phyloP scores from a whole-genome alignment of 352 stramenopile genomes.

The Detonula confervacea region DNA sequence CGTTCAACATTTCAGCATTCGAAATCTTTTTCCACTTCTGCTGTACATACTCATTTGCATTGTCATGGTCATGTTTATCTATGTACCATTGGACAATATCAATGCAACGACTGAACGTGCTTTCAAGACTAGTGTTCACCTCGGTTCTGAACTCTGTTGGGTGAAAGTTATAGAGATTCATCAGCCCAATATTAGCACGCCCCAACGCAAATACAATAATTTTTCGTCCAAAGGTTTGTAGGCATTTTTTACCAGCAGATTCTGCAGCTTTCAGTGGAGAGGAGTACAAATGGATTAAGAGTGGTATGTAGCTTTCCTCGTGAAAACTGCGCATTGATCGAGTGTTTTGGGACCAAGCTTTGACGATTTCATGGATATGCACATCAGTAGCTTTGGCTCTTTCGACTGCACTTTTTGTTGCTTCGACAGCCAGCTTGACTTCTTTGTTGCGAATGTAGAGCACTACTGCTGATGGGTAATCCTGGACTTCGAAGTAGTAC shows the following conservation, averaged over 20 bases:
- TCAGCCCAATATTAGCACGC: conserved; percentile 20
- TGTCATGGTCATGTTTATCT: conserved; percentile 29
- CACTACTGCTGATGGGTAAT: conserved; percentile 22
- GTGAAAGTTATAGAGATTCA: conserved; percentile 30
- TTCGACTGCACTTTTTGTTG: conserved; percentile 31
- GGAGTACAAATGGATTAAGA: conserved; percentile 27
- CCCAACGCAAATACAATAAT: conserved; percentile 27
- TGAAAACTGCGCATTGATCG: conserved; percentile 10
- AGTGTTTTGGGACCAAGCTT: conserved; percentile 24
- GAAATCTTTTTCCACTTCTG: conserved; percentile 19
- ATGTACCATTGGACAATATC: conserved; percentile 43
- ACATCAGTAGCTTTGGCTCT: conserved; percentile 25
- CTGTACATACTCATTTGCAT: conserved; percentile 38
- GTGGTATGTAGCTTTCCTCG: conserved; percentile 23
- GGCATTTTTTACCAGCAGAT: conserved; percentile 28
- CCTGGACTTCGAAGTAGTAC: conserved; percentile 26
- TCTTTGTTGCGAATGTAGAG: conserved; percentile 34
- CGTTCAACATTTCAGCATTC: conserved; percentile 23
- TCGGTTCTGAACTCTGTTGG: conserved; percentile 35
- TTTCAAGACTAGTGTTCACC: conserved; percentile 29
- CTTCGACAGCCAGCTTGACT: conserved; percentile 23
- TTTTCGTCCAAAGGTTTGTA: conserved; percentile 29
- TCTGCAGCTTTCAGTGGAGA: conserved; percentile 24
- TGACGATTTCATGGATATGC: conserved; percentile 14
- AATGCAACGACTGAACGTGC: conserved; percentile 20